A percentile compares a stretch with the other conserved stretches of the same genome.
phyloP scores from a whole-genome alignment of 345 rosid genomes.

The Ceriops tagal region DNA sequence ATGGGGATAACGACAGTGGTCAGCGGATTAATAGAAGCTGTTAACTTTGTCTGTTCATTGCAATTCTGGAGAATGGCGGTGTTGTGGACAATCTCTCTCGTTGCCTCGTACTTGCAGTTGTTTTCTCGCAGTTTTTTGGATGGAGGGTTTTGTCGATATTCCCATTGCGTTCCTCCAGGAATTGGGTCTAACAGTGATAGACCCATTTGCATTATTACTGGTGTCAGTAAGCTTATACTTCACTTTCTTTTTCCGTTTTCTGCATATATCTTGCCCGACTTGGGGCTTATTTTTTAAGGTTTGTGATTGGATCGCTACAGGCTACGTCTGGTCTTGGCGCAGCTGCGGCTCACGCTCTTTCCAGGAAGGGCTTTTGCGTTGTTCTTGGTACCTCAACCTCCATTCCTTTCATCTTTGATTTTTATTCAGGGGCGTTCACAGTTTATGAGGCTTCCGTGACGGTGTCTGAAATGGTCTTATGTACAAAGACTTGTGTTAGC shows the following conservation, averaged over 20 bases:
- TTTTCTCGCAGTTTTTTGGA: constrained; percentile 32
- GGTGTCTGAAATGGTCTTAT: background rate
- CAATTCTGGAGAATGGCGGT: constrained; percentile 79
- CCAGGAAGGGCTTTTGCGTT: constrained; percentile 65
- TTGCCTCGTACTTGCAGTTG: constrained; percentile 52
- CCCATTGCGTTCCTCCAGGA: constrained; percentile 27
- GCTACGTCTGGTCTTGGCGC: constrained; percentile 87
- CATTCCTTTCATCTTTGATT: background rate
- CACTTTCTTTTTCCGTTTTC: constrained; percentile 4
- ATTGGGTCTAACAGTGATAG: constrained; percentile 18
- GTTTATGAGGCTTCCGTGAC: background rate
- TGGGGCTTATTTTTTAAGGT: background rate
- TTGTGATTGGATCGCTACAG: constrained; percentile 33
- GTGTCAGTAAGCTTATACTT: constrained; percentile 36
- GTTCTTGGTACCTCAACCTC: constrained; percentile 57
- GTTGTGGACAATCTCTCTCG: constrained; percentile 54
- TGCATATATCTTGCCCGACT: background rate
- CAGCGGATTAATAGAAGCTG: constrained; percentile 19
- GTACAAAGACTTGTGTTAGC: too few relatives aligned
- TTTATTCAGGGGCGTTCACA: background rate
- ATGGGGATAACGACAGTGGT: background rate
- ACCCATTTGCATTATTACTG: constrained; percentile 76
- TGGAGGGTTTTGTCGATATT: constrained; percentile 27
- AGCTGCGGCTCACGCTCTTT: constrained; percentile 67
- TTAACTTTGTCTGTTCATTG: constrained; percentile 40